Evolutionary conservation across 2,329 filamentous ascomycete species (phyloP).

Genomic region (Fusarium musae): DNA sequence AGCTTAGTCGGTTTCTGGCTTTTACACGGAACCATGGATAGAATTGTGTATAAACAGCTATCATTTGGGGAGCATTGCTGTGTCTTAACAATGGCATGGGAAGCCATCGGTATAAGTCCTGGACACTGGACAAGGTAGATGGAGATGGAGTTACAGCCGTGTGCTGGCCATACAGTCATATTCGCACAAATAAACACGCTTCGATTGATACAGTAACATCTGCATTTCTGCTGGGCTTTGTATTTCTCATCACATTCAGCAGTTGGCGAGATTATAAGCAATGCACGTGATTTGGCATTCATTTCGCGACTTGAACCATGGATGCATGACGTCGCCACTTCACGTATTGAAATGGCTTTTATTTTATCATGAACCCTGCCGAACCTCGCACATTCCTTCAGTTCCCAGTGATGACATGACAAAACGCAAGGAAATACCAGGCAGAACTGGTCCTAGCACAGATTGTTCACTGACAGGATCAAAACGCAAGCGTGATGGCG

Average conservation of each 20-base stretch:
- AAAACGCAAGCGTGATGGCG: constrained; percentile 40
- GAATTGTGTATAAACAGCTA: constrained; percentile 38
- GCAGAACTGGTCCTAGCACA: neutral
- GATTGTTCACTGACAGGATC: neutral
- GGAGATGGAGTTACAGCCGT: constrained; percentile 25
- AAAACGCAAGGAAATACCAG: constrained; percentile 9
- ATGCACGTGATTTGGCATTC: constrained; percentile 53
- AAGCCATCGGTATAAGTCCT: constrained; percentile 16
- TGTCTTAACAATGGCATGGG: constrained; percentile 12
- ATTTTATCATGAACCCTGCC: neutral
- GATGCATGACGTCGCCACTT: constrained; percentile 36
- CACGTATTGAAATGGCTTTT: neutral
- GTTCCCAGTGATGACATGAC: constrained; percentile 8
- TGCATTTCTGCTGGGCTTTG: neutral
- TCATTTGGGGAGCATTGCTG: constrained; percentile 22
- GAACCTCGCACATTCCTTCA: neutral
- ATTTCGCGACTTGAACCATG: constrained; percentile 45
- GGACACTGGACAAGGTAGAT: constrained; percentile 6
- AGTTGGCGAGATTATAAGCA: neutral
- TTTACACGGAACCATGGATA: constrained; percentile 33
- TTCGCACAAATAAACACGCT: constrained; percentile 34
- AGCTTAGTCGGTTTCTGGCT: constrained; percentile 12
- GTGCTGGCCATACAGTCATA: constrained; percentile 34
- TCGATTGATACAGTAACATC: constrained; percentile 1
- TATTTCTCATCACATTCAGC: neutral